These are phyloP conservation scores for Aspergillus tubingensis DNA, from an alignment of 2,329 filamentous ascomycete species.

Conservation along the genomic window DNA sequence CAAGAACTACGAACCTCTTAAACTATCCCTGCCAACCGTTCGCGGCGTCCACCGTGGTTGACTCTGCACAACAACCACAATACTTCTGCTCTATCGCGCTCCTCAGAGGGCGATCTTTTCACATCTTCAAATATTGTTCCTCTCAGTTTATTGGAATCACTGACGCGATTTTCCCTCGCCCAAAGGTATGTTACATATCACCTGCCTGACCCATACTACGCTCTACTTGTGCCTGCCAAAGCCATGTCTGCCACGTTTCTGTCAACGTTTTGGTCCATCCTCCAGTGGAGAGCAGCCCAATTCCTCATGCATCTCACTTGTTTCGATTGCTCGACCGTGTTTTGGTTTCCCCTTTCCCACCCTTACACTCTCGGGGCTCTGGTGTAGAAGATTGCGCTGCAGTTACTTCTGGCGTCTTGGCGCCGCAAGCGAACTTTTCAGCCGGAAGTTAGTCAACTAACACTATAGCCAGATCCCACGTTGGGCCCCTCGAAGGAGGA, in stretches of 20 bases:
- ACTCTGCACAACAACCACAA: constrained; percentile 10
- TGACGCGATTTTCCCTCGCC: constrained; percentile 15
- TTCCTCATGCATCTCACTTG: not conserved
- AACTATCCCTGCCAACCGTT: constrained; percentile 36
- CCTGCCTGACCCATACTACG: constrained; percentile 19
- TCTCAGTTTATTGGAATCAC: constrained; percentile 10
- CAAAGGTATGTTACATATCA: constrained; percentile 28
- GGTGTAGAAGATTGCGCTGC: constrained; percentile 18
- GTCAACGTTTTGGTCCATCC: not conserved
- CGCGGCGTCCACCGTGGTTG: constrained; percentile 21
- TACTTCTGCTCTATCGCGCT: not conserved
- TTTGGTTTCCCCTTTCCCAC: constrained; percentile 2
- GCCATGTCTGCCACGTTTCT: constrained; percentile 22
- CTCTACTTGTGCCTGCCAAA: constrained; percentile 21
- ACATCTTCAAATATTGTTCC: not conserved
- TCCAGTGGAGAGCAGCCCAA: not conserved
- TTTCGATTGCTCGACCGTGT: constrained; percentile 4
- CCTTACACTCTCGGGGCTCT: constrained; percentile 7
- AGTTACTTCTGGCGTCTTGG: constrained; percentile 35
- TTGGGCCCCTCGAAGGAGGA: constrained; percentile 9
- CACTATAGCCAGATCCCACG: constrained; percentile 28
- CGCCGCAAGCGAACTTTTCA: constrained; percentile 38
- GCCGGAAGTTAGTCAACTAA: constrained; percentile 27
- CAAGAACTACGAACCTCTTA: constrained; percentile 19
- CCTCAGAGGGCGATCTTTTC: not conserved